Conservation (phyloP, 352 stramenopile genomes). For the Globisporangium okanoganense region DNA sequence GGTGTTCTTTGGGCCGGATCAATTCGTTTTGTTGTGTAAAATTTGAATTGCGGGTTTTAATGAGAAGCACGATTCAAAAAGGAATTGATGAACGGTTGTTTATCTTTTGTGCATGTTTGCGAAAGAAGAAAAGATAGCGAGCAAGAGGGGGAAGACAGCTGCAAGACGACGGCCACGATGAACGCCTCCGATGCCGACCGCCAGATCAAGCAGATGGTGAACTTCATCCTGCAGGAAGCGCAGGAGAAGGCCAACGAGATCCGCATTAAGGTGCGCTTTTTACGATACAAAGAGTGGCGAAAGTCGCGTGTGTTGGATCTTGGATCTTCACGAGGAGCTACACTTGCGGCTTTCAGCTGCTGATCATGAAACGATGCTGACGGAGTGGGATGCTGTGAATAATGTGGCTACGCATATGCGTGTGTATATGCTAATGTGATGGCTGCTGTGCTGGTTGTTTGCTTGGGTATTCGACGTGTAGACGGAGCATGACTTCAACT, state of each 20-base stretch:
- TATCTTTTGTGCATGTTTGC: not conserved
- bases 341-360: no score
- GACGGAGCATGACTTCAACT: constrained; percentile 98
- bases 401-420: no score
- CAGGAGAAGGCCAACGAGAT: constrained; percentile 99
- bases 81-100: not conserved
- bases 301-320: constrained; percentile 5
- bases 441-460: no score
- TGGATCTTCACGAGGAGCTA: constrained; percentile 7
- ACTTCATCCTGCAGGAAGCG: constrained; percentile 99
- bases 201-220: constrained; percentile 96
- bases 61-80: constrained; percentile 11
- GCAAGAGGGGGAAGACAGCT: constrained; percentile 8
- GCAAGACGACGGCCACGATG: constrained; percentile 36
- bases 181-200: constrained; percentile 82
- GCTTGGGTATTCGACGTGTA: constrained; percentile 32
- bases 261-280: constrained; percentile 88
- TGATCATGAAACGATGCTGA: no score
- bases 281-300: not conserved
- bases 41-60: not conserved
- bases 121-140: constrained; percentile 15
- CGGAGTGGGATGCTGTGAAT: no score
- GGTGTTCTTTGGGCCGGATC: not conserved
- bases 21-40: constrained; percentile 2
- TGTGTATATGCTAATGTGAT: no score